Evolutionary conservation across 345 rosid species (phyloP).

Genomic region (Adansonia digitata): DNA sequence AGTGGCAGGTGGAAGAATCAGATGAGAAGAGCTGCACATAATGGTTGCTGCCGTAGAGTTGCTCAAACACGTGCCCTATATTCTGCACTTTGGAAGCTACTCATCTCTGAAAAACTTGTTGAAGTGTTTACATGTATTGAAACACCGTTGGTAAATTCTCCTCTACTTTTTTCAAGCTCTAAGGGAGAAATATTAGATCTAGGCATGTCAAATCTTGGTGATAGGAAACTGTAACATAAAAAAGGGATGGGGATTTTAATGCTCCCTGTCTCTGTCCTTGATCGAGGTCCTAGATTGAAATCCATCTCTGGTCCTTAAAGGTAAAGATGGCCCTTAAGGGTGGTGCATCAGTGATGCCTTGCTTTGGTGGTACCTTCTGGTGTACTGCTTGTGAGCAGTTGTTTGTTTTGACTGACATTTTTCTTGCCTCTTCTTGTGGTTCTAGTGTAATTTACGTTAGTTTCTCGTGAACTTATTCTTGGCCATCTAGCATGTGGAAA

Average conservation of each 20-base stretch:
- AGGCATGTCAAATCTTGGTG: neutral
- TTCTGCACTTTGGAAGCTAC: constrained; percentile 53
- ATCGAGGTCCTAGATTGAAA: neutral
- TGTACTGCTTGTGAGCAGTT: neutral
- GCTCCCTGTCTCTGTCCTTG: neutral
- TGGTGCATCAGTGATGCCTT: neutral
- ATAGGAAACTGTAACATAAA: neutral
- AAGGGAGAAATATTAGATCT: constrained; percentile 9
- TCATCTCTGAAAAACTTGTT: neutral
- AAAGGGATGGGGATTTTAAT: neutral
- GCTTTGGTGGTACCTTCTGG: constrained; percentile 1
- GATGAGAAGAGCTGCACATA: constrained; percentile 86
- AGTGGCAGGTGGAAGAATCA: constrained; percentile 86
- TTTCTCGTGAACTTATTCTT: neutral
- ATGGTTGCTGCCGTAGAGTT: constrained; percentile 93
- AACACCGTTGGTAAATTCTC: constrained; percentile 69
- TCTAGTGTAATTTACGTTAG: neutral
- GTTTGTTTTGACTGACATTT: neutral
- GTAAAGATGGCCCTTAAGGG: neutral
- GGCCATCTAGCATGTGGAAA: neutral
- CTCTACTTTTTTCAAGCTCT: constrained; percentile 10
- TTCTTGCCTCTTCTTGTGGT: constrained; percentile 1
- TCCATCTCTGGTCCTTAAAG: neutral
- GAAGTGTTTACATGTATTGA: neutral
- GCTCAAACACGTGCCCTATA: constrained; percentile 74